Evolutionary conservation across 371 early-diverging fungal genomes (phyloP), one percentile per base, ranked within the genome.

Genomic region (Mortierella sp.): DNA sequence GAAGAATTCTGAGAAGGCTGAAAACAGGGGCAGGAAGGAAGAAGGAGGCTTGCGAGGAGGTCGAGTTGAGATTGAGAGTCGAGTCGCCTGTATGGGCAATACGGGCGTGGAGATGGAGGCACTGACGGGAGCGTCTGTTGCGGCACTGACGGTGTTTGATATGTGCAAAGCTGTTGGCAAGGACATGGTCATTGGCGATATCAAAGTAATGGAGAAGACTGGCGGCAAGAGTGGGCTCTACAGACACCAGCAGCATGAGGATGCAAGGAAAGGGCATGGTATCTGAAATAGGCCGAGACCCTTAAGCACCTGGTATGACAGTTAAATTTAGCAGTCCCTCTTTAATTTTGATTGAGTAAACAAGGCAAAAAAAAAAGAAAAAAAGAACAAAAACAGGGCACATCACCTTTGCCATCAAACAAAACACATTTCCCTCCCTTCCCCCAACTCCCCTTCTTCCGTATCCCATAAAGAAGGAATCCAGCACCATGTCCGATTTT

Each of bases 21-120:
- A 68, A 3, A 70, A 26, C 50, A 43, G 8, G 57, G 56, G 17
- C 52, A 54, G 28, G 41, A 47, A 14, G 19, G 17, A n/a, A 14
- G 27, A 8, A 9, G 52, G 37, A 15, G 34, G 47, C 6, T 28
- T 47, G 49, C 49, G 47, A 24, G 56, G 59, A 26, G 61, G 57
- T 59, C 78, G 47, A 26, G 78, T 52, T 78, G 90, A 37, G 83
- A 83, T 70, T 81, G 85, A 65, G 84, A 86, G 69, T 79, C 90
- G 11, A 6, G 95, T 92, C 0, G 86, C 87, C 39, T 94, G 94
- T 61, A 80, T 83, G 31, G 96, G 94, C 15, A 88, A 92, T 56
- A 97, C 97, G 1, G 97, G 97, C 17, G 96, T 95, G 0, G 97
- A 97, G 62, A 96, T 96, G 94, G 96, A 95, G 69, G 97, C 96